Base-by-base conservation (phyloP, 2,329 filamentous ascomycete genomes). In the Fusarium circinatum region DNA sequence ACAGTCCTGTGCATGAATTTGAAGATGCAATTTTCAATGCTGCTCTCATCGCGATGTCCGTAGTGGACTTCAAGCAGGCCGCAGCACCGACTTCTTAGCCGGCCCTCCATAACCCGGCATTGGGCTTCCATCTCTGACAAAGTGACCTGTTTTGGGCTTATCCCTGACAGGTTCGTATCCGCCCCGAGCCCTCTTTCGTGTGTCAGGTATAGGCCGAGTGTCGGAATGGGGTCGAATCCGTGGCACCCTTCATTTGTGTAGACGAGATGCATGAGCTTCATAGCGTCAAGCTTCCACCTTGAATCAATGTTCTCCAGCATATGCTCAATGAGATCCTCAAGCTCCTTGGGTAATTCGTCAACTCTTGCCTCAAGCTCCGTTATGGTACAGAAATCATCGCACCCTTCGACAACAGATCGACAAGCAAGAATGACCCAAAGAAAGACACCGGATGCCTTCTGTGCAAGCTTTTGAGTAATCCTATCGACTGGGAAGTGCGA, bases 131-230 rank as follows among this genome's bases (percentile, higher is more conserved):
- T 12, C 5, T 56, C 26, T 17, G 15, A 0, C 15, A 17, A 7
- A 1, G 22, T 3, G 17, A 6, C 7, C 0, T 9, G 22, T 5
- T 5, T 17, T 2, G 14, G 5, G 0, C 7, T 15, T 7, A 39
- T 5, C 5, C 12, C 22, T 20, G 54, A 12, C 6, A 24, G 13
- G 5, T 4, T n/a, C 2, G 20, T 17, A 2, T 42, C 28, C 17
- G 2, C 8, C 0, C 17, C 11, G 2, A 57, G 17, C 9, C 28
- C 39, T 0, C 22, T 3, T 8, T 45, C n/a, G 7, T 26, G 3
- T 30, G 39, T 24, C 12, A 34, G 4, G 8, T 45, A n/a, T 11
- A 22, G 13, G 1, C 54, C 39, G 0, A 57, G 9, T 0, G 54
- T 57, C 8, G 30, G 39, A 34, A 57, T 22, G 5, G 54, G n/a